Percentiles rank a stretch among this genome's conserved stretches.
phyloP scores from a whole-genome alignment of 2,329 filamentous ascomycete genomes.

The Cordyceps fumosorosea region DNA sequence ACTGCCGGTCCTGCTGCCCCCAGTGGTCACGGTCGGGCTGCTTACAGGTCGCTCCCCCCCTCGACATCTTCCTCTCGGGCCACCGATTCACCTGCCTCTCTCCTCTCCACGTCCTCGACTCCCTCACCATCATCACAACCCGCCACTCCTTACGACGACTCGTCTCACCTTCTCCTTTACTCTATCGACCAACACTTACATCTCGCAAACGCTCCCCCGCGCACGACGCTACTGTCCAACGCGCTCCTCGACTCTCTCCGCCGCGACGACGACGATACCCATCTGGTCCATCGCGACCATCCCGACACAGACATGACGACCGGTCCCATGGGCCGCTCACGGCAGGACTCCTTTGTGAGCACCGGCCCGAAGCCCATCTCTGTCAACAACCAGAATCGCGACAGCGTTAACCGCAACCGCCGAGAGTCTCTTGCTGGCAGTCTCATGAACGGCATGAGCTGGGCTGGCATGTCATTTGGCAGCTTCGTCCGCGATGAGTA shows the following conservation, averaged over 20 bases:
- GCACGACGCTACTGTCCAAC: constrained; percentile 18
- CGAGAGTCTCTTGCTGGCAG: constrained; percentile 59
- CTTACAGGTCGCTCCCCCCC: not conserved
- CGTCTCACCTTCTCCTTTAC: constrained; percentile 12
- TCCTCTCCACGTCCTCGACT: constrained; percentile 15
- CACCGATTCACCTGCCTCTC: constrained; percentile 12
- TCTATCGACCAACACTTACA: constrained; percentile 13
- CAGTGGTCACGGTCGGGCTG: not conserved
- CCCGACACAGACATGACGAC: constrained; percentile 48
- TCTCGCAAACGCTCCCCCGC: not conserved
- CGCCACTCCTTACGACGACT: constrained; percentile 18
- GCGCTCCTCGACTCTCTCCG: constrained; percentile 20
- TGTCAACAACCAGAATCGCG: constrained; percentile 58
- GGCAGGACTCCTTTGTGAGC: constrained; percentile 61
- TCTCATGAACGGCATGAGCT: constrained; percentile 81
- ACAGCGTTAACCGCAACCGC: constrained; percentile 49
- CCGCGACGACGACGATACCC: constrained; percentile 22
- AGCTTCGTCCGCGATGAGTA: constrained; percentile 98
- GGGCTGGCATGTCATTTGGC: constrained; percentile 91
- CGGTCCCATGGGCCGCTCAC: constrained; percentile 48
- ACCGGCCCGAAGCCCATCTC: constrained; percentile 61
- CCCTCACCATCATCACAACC: constrained; percentile 20
- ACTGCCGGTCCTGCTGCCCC: not conserved
- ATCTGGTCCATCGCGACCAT: constrained; percentile 20
- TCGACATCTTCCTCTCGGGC: not conserved